Conservation (phyloP, 768 basidiomycete genomes). For the Tricholoma sp. region DNA sequence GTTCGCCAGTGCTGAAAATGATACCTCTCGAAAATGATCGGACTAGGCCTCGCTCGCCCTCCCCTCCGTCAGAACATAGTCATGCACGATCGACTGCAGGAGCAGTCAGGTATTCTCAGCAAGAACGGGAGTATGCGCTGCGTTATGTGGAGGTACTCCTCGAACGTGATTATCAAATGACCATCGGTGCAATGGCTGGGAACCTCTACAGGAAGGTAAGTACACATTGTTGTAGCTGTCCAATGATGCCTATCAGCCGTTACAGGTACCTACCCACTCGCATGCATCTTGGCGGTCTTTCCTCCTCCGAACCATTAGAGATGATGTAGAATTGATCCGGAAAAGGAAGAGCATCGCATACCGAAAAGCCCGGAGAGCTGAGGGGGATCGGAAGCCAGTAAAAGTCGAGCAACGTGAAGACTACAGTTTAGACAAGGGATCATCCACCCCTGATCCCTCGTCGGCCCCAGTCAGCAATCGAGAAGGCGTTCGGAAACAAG, state of each 20-base stretch:
- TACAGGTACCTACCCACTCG: slow-evolving; percentile 59
- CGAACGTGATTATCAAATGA: slow-evolving; percentile 41
- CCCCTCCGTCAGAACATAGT: slow-evolving; percentile 37
- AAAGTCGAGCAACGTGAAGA: slow-evolving; percentile 11
- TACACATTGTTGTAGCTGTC: slow-evolving; percentile 1
- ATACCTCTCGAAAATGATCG: background rate
- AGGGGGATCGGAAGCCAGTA: slow-evolving; percentile 5
- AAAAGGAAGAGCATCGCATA: slow-evolving; percentile 47
- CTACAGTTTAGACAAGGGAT: background rate
- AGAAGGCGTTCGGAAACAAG: slow-evolving; percentile 22
- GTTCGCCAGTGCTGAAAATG: background rate
- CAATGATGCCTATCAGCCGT: slow-evolving; percentile 43
- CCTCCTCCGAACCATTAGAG: slow-evolving; percentile 24
- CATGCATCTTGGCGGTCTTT: slow-evolving; percentile 45
- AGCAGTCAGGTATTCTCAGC: slow-evolving; percentile 37
- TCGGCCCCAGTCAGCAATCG: background rate
- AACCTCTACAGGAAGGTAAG: slow-evolving; percentile 44
- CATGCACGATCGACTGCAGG: slow-evolving; percentile 22
- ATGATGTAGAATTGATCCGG: slow-evolving; percentile 40
- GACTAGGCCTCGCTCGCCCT: slow-evolving; percentile 31
- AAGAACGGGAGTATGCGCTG: slow-evolving; percentile 45
- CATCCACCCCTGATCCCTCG: background rate
- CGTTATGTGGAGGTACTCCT: slow-evolving; percentile 42
- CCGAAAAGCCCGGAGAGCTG: slow-evolving; percentile 34
- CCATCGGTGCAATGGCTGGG: slow-evolving; percentile 29